Percentiles rank a stretch among this genome's conserved stretches.
Conservation (phyloP, 2,329 filamentous ascomycete species). For the Lasiodiplodia hormozganensis region DNA sequence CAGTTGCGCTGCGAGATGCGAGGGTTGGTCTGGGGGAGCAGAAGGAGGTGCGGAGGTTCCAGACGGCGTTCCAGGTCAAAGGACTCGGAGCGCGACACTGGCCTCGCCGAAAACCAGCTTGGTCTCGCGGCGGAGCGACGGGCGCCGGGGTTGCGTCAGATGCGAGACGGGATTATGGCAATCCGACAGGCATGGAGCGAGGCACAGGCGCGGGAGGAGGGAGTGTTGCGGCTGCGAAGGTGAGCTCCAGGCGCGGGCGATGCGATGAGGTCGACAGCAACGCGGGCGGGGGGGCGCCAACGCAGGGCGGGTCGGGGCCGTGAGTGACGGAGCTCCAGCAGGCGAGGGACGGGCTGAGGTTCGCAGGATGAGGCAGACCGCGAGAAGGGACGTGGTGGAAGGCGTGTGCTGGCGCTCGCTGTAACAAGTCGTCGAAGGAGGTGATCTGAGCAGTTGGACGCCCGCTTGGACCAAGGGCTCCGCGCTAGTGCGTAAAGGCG, state of each 20-base stretch:
- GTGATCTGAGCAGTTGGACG: conserved; percentile 24
- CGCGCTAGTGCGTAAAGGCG: conserved; percentile 23
- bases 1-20: conserved; percentile 32
- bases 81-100: conserved; percentile 28
- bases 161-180: conserved; percentile 9
- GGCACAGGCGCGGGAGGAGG: conserved; percentile 3
- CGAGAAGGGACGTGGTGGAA: conserved; percentile 23
- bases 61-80: conserved; percentile 27
- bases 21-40: conserved; percentile 29
- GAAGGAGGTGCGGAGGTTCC: conserved; percentile 27
- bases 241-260: conserved; percentile 8
- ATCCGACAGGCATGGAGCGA: conserved; percentile 26
- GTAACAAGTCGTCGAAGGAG: conserved; percentile 27
- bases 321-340: conserved; percentile 20
- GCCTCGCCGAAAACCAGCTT: conserved; percentile 23
- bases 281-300: conserved; percentile 21
- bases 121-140: conserved; percentile 12
- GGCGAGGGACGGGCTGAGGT: conserved; percentile 8
- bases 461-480: conserved; percentile 14
- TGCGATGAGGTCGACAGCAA: conserved; percentile 24
- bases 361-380: conserved; percentile 20
- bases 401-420: conserved; percentile 25
- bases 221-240: conserved; percentile 13
- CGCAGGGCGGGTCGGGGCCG: conserved; percentile 21
- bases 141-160: conserved; percentile 17